Percentiles rank a stretch among this genome's conserved stretches.
phyloP scores from a whole-genome alignment of 1,139 yeast genomes.

The Fermentozyma sake region DNA sequence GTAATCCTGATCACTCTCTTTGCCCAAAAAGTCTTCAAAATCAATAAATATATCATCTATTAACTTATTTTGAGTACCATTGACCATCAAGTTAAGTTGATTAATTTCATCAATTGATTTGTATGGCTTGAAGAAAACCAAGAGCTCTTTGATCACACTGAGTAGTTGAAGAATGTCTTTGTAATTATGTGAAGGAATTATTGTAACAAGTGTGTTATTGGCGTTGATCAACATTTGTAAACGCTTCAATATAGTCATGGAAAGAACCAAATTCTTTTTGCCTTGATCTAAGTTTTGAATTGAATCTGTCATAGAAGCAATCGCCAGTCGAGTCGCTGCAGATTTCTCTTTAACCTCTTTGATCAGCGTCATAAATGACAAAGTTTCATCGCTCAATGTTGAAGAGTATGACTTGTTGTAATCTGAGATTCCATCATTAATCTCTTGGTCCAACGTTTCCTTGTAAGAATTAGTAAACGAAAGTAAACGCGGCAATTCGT shows the following conservation, averaged over 20 bases:
- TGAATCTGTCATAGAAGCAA: conserved; percentile 66
- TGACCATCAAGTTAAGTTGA: conserved; percentile 57
- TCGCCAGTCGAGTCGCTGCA: conserved; percentile 52
- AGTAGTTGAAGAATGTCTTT: conserved; percentile 63
- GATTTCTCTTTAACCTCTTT: conserved; percentile 25
- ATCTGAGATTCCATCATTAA: conserved; percentile 26
- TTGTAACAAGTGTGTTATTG: conserved; percentile 55
- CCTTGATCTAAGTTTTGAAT: conserved; percentile 77
- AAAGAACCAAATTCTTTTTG: conserved; percentile 73
- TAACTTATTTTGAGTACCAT: conserved; percentile 59
- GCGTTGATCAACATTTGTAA: conserved; percentile 84
- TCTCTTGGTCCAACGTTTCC: conserved; percentile 37
- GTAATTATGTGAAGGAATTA: conserved; percentile 48
- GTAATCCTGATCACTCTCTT: conserved; percentile 23
- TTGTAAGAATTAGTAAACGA: conserved; percentile 41
- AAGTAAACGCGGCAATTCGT: conserved; percentile 45
- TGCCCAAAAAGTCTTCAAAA: conserved; percentile 48
- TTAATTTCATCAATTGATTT: conserved; percentile 83
- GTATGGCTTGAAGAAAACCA: conserved; percentile 74
- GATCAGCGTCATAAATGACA: conserved; percentile 39
- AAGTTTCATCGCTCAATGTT: conserved; percentile 39
- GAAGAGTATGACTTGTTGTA: conserved; percentile 21
- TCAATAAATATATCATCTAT: conserved; percentile 73
- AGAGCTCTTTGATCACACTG: conserved; percentile 74
- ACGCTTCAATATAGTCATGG: conserved; percentile 83